Evolutionary conservation across 805 yeast species (phyloP).

Genomic region (Kodamaea neixiangensis): DNA sequence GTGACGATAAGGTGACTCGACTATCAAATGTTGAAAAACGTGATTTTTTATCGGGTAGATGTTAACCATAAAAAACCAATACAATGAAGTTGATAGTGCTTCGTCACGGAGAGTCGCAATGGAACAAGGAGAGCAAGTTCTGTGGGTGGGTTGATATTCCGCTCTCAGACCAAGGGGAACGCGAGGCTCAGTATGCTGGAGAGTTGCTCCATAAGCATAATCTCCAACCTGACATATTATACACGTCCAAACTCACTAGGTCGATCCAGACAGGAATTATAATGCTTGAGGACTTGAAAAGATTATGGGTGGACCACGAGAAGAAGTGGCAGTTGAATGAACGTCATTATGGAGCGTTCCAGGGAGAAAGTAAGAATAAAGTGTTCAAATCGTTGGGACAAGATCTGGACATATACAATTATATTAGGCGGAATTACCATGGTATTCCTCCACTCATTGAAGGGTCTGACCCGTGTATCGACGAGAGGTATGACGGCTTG

Average conservation of each 20-base stretch:
- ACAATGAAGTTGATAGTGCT: constrained; percentile 40
- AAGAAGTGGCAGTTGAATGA: constrained; percentile 47
- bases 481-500: constrained; percentile 34
- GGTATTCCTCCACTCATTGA: constrained; percentile 39
- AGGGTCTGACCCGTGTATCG: constrained; percentile 32
- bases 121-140: constrained; percentile 45
- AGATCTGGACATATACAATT: constrained; percentile 34
- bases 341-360: constrained; percentile 46
- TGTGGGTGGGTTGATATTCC: constrained; percentile 51
- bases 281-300: constrained; percentile 32
- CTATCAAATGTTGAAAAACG: background rate
- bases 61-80: constrained; percentile 9
- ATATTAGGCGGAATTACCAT: constrained; percentile 36
- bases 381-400: constrained; percentile 37
- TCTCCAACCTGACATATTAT: constrained; percentile 36
- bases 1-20: background rate
- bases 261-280: constrained; percentile 44
- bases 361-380: constrained; percentile 40
- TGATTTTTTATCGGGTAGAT: background rate
- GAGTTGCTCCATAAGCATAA: constrained; percentile 29
- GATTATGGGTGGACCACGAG: constrained; percentile 38
- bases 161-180: constrained; percentile 36
- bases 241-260: constrained; percentile 41
- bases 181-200: constrained; percentile 42
- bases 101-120: constrained; percentile 47